A percentile compares a stretch with the other conserved stretches of the same genome.
Evolutionary conservation across 208 protist species (phyloP).

Genomic region (Porcisia deanei): DNA sequence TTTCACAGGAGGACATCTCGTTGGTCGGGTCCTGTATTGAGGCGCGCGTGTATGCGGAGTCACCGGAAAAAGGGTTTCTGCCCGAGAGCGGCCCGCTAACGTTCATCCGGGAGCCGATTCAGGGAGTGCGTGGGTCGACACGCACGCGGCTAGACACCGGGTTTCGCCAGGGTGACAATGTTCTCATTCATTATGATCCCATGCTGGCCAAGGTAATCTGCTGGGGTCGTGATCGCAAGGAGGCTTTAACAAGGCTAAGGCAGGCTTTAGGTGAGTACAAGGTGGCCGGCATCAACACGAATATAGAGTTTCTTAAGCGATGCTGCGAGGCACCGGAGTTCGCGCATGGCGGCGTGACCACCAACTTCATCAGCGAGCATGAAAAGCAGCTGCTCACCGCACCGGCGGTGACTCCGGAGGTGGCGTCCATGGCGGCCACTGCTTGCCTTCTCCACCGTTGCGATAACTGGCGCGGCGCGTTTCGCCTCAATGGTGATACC

Average conservation of each 20-base stretch:
- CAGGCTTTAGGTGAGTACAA: slow-evolving; percentile 76
- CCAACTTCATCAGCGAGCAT: slow-evolving; percentile 75
- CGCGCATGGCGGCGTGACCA: slow-evolving; percentile 62
- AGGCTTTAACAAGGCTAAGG: slow-evolving; percentile 29
- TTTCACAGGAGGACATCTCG: slow-evolving; percentile 81
- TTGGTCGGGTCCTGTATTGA: slow-evolving; percentile 90
- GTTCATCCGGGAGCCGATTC: slow-evolving; percentile 37
- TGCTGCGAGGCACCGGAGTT: slow-evolving; percentile 65
- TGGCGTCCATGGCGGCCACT: slow-evolving; percentile 24
- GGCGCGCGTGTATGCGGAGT: slow-evolving; percentile 96
- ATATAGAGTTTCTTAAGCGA: slow-evolving; percentile 75
- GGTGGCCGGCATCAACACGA: slow-evolving; percentile 91
- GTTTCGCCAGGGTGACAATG: slow-evolving; percentile 72
- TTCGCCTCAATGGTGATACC: slow-evolving; percentile 42
- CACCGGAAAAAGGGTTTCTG: slow-evolving; percentile 87
- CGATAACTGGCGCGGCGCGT: slow-evolving; percentile 27
- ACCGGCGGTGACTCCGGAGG: slow-evolving; percentile 26
- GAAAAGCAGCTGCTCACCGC: slow-evolving; percentile 33
- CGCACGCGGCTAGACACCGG: slow-evolving; percentile 82
- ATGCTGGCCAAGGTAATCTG: slow-evolving; percentile 86
- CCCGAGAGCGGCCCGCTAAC: slow-evolving; percentile 50
- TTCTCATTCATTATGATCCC: slow-evolving; percentile 96
- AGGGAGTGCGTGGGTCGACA: slow-evolving; percentile 33
- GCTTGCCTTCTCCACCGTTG: slow-evolving; percentile 26
- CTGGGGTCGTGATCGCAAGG: slow-evolving; percentile 35